Conservation (phyloP, 495 filamentous ascomycete species). For the Aspergillus sparsus region DNA sequence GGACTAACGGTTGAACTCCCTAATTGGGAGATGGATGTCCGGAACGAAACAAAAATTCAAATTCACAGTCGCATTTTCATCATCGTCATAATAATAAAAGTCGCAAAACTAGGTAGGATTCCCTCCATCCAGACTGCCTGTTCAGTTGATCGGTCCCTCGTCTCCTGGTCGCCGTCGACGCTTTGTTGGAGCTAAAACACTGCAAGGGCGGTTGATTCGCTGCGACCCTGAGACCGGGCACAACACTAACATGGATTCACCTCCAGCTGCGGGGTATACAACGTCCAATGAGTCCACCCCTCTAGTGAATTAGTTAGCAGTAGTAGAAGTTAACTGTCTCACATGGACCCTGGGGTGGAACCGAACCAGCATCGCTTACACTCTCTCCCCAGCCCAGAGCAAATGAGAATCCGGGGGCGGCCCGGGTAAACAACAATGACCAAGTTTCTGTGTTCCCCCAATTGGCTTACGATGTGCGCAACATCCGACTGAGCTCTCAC, state of each 20-base stretch:
- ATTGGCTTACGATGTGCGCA: too few relatives aligned
- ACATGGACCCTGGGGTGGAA: constrained; percentile 1
- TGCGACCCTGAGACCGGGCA: neutral
- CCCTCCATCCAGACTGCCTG: neutral
- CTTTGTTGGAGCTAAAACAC: neutral
- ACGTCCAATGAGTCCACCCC: too few relatives aligned
- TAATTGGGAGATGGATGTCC: too few relatives aligned
- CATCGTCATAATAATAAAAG: too few relatives aligned
- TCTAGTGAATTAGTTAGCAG: too few relatives aligned
- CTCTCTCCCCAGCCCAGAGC: constrained; percentile 13
- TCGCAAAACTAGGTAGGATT: neutral
- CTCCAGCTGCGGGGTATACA: constrained; percentile 4
- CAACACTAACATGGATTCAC: neutral
- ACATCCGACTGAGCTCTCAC: too few relatives aligned
- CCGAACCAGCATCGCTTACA: constrained; percentile 9
- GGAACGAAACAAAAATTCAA: too few relatives aligned
- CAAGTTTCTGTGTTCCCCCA: neutral
- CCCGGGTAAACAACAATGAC: constrained; percentile 10
- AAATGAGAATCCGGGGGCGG: constrained; percentile 34
- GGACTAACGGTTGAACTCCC: too few relatives aligned
- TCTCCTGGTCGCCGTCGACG: constrained; percentile 17
- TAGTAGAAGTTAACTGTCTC: neutral
- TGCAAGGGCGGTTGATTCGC: neutral
- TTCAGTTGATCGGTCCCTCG: neutral
- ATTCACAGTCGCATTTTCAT: too few relatives aligned